These are phyloP conservation scores for Alternaria gansuensis DNA, from an alignment of 2,329 filamentous ascomycete species.

Conservation along the genomic window DNA sequence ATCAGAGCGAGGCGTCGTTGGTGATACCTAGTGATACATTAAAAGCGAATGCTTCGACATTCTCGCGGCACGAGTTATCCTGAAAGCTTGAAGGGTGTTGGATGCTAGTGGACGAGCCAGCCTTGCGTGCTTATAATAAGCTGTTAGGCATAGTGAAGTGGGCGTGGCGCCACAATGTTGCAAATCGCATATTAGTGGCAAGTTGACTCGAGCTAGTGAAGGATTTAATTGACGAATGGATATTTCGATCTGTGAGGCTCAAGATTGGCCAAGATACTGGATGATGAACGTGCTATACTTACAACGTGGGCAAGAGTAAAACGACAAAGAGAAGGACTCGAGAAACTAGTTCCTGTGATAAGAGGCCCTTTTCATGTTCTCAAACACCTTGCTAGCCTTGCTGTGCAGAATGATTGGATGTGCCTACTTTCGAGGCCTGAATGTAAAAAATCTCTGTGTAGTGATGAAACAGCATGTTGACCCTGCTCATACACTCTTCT, in stretches of 20 bases:
- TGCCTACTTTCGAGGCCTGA: background rate
- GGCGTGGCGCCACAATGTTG: background rate
- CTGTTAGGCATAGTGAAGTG: accelerated
- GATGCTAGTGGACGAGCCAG: background rate
- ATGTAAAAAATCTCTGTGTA: background rate
- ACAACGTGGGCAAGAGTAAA: background rate
- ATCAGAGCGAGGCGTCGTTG: background rate
- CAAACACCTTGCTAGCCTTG: background rate
- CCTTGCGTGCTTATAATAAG: accelerated
- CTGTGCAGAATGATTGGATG: background rate
- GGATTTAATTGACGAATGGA: too few species aligned
- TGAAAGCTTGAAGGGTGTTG: background rate
- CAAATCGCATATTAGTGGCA: too few species aligned
- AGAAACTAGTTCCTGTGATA: background rate
- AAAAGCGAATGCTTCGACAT: background rate
- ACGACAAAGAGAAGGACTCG: background rate
- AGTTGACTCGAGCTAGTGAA: too few species aligned
- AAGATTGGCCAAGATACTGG: too few species aligned
- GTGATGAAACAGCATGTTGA: background rate
- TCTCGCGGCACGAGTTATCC: background rate
- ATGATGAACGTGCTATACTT: too few species aligned
- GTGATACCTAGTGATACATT: background rate
- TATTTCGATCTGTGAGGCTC: too few species aligned
- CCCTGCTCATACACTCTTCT: slow-evolving; percentile 6
- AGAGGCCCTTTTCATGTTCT: too few species aligned